These are phyloP conservation scores for Akanthomyces dipterigenus DNA, from an alignment of 2,329 filamentous ascomycete genomes.

Conservation along the genomic window DNA sequence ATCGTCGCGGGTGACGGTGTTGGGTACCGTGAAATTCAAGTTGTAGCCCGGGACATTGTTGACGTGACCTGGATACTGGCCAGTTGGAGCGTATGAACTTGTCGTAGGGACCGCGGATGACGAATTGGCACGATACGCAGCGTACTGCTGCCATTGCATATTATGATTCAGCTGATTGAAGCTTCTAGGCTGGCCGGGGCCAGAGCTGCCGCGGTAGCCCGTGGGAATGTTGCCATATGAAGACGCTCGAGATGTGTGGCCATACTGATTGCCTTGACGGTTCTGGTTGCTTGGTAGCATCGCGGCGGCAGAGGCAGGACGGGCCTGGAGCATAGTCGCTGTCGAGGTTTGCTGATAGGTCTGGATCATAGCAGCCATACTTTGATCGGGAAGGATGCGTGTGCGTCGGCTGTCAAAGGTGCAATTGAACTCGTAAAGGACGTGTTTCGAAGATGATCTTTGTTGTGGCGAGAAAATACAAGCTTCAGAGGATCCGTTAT, in stretches of 20 bases:
- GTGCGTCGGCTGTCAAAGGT: background rate
- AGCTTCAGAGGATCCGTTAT: background rate
- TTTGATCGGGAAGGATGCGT: slow-evolving; percentile 24
- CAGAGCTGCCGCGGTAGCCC: slow-evolving; percentile 48
- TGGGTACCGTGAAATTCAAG: slow-evolving; percentile 27
- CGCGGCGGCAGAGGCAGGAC: slow-evolving; percentile 48
- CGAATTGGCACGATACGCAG: slow-evolving; percentile 41
- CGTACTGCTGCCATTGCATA: slow-evolving; percentile 44
- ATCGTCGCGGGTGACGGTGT: slow-evolving; percentile 46
- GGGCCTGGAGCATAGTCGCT: slow-evolving; percentile 68
- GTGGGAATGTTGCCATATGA: slow-evolving; percentile 29
- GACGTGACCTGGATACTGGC: slow-evolving; percentile 24
- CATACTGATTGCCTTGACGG: slow-evolving; percentile 46
- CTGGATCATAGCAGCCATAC: slow-evolving; percentile 81
- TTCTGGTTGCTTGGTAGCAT: slow-evolving; percentile 45
- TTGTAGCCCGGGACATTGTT: slow-evolving; percentile 34
- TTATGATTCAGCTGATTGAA: slow-evolving; percentile 60
- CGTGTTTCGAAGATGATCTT: background rate
- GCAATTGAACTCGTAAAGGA: background rate
- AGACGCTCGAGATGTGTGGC: slow-evolving; percentile 18
- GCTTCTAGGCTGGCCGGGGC: slow-evolving; percentile 67
- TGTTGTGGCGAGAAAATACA: background rate
- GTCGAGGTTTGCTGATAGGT: slow-evolving; percentile 69
- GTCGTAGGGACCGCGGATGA: slow-evolving; percentile 35
- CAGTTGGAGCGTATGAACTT: slow-evolving; percentile 19